Evolutionary conservation across 2,329 filamentous ascomycete genomes (phyloP), one percentile per base, ranked within the genome.

Genomic region (Dactylellina parvicollis): DNA sequence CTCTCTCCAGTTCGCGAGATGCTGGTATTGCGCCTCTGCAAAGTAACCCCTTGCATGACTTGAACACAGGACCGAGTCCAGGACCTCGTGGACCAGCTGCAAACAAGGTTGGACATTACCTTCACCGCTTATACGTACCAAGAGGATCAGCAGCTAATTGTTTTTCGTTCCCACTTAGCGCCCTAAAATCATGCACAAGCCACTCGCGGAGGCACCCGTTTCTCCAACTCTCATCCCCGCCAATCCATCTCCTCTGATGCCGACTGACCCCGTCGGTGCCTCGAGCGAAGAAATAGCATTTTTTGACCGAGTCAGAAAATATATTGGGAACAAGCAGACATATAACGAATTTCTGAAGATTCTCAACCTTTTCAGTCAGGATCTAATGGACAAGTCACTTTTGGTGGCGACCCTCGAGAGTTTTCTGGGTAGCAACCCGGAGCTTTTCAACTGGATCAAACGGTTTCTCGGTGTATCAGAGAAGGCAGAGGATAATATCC

Each of bases 261-360:
- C 93, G 0, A 89, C 88, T 0, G 87, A 89, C 0, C 87, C 89
- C 0, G 84, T 89, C 7, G 88, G 88, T n/a, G 90, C 92, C 0
- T 90, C 86, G 22, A 86, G 89, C 60, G 94, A 98, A 67, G 94
- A 98, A 79, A 85, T 98, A 57, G 88, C 88, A 1, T 98, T 98
- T 82, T 99, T 99, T 78, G 95, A 99, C 74, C 89, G 92, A 5
- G 92, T 95, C 16, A 98, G 97, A 85, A 99, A 99, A 81, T 94
- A 90, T 78, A 92, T 99, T 67, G 89, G 90, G 74, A 98, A 98
- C 80, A 91, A 96, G 80, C 90, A 92, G 64, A 90, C 90, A 1
- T 96, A 96, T 86, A 93, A 91, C 77, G 95, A 99, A 80, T 99
- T 99, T 81, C 82, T 99, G 75, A 99, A 99, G 83, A 87, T 99